A percentile compares a stretch with the other conserved stretches of the same genome.
Conservation (phyloP, 768 basidiomycete species). For the Russula vinacea region DNA sequence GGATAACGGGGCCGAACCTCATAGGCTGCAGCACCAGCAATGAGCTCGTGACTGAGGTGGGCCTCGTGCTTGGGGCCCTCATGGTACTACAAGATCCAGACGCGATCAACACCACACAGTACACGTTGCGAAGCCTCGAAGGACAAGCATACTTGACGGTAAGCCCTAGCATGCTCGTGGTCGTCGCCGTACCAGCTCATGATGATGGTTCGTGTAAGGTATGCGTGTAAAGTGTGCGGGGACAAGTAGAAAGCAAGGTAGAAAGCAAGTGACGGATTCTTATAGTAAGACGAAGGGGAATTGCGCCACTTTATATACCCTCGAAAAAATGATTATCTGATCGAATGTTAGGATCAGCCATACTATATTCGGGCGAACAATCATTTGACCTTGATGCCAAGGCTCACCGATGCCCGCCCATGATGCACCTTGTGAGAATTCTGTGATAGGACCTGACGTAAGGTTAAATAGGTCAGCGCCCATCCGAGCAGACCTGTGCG, state of each 20-base stretch:
- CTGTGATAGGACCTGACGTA: too few species aligned
- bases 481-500: too few species aligned
- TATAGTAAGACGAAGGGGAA: background rate
- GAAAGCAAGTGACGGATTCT: background rate
- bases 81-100: background rate
- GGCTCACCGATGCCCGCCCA: too few species aligned
- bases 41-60: conserved; percentile 58
- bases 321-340: background rate
- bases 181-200: conserved; percentile 8
- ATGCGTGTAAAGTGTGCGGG: background rate
- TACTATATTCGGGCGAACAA: too few species aligned
- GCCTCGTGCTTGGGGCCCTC: conserved; percentile 43
- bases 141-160: background rate
- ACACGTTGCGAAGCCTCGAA: background rate
- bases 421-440: too few species aligned
- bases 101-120: background rate
- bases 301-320: conserved; percentile 14
- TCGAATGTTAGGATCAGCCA: too few species aligned
- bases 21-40: conserved; percentile 64
- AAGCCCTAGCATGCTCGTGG: background rate
- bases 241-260: background rate
- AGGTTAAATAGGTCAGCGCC: too few species aligned
- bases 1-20: conserved; percentile 41
- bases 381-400: too few species aligned
- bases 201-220: background rate